Evolutionary conservation across 2,329 filamentous ascomycete genomes (phyloP), one percentile per base, ranked within the genome.

Genomic region (Venturia nashicola): DNA sequence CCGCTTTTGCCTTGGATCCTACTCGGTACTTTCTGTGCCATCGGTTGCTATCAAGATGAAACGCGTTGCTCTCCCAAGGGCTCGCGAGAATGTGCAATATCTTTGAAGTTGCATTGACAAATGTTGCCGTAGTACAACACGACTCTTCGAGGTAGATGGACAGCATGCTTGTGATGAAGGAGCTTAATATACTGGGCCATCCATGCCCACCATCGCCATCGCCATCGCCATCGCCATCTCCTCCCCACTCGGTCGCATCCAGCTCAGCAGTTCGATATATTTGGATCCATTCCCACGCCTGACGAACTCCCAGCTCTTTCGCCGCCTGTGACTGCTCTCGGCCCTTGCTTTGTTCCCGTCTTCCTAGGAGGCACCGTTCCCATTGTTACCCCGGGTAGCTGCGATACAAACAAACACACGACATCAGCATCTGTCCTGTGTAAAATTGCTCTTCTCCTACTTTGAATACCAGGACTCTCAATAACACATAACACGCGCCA

Each of bases 81-180:
- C 51, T 57, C 51, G 51, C 51, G 32, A 57, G 51, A 57, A 57
- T 57, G 27, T 57, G 51, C 51, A 57, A 57, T 57, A 57, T 57
- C 51, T 57, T 57, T 57, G 51, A 57, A 57, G 51, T 57, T 34
- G 51, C 27, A 36, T 57, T 57, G 51, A 57, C 51, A 57, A 57
- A 57, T 57, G 51, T 36, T 57, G 51, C n/a, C 51, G 36, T 36
- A 57, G 51, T 57, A 57, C 51, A 34, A 8, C 6, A 57, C 51
- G 51, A 57, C 14, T 32, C 32, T 57, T 57, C 51, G 51, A 57
- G 51, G 18, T n/a, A 36, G 27, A 36, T 36, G 14, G 32, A 36
- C 51, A 5, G 14, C 14, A 57, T 18, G 51, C 51, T 36, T 20
- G 51, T 36, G 51, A 57, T 36, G 51, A 55, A 5, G 27, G 9